Evolutionary conservation across 768 basidiomycete genomes (phyloP), one percentile per base, ranked within the genome.

Genomic region (Suillus alpinus): DNA sequence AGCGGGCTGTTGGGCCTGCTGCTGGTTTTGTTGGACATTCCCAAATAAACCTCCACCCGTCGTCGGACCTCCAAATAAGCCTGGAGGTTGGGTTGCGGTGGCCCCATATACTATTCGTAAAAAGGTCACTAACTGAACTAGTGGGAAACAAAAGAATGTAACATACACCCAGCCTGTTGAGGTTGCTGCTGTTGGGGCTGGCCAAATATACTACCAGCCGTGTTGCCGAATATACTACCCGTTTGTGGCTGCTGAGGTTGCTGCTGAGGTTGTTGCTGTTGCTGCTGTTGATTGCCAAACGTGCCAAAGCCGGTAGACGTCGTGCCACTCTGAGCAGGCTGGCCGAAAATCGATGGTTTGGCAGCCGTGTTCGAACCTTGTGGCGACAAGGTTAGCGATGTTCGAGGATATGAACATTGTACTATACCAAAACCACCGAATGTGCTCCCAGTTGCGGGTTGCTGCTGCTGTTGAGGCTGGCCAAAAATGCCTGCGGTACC

Each of bases 331-430:
- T 85, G 81, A 47, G 69, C 65, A 12, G 81, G 65, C 49, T 77
- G 80, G 56, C 84, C 83, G 59, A 86, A 86, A 29, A 84, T 68
- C 16, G 75, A 74, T 6, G 83, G 76, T 60, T 85, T 83, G 20
- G 74, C 61, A 23, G 77, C 67, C 59, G 71, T 71, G 43, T 69
- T 67, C 8, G 63, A 60, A 60, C 77, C 78, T 78, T 40, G 26
- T 34, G 37, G 26, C 16, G 12, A 34, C n/a, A 65, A 23, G 55
- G 26, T 41, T 18, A 56, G 44, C 5, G 4, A 23, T 49, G n/a
- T 50, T 41, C 41, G 26, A 13, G 1, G 46, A 56, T 4, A 40
- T 47, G 23, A 18, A 20, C 32, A 26, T 49, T 52, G 29, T 47
- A 57, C 69, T 64, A 36, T 63, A 76, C 74, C 73, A 43, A 80